Base-by-base conservation (phyloP, 345 rosid genomes). In the Pistacia integerrima region DNA sequence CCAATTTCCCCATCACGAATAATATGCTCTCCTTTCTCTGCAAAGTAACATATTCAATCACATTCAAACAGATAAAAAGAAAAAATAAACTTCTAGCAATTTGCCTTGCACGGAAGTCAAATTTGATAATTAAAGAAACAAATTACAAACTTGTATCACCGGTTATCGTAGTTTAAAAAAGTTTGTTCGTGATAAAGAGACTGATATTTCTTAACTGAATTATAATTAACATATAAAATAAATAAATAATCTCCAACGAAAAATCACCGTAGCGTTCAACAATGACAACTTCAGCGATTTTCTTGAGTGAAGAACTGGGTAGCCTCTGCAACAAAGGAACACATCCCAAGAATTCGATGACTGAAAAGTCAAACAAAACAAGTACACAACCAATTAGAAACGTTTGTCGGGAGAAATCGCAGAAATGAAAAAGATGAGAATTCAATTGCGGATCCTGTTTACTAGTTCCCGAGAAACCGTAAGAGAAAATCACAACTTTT, bases 261-360 rank as follows among this genome's bases (percentile, higher is more conserved):
- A 61, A 49, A 38, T 70, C 69, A 93, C 98, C 94, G 22, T 82
- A 93, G 81, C 71, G 82, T 74, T 86, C 85, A 77, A 90, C 80
- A 8, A 58, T 70, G 33, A 90, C 87, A 63, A 80, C 80, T 69
- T 86, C 78, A n/a, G 97, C 81, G 54, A 96, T 88, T 76, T 70
- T 84, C 88, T 79, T 82, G n/a, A 92, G 88, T 67, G 89, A 92
- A 46, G 89, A 84, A 57, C 82, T 84, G 7, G 98, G 97, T 2
- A 96, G 83, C 57, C 87, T 85, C 86, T 88, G 97, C 73, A 93
- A 86, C 84, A 96, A 79, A 14, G 93, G 88, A 56, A 96, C 94
- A 71, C 86, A 82, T 33, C 92, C 86, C 60, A 96, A 79, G 75
- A 96, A 92, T 76, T 93, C 97, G 33, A 88, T 78, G 65, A 87